A percentile compares a stretch with the other conserved stretches of the same genome.
phyloP scores from a whole-genome alignment of 2,329 filamentous ascomycete species.

The Trichoderma atroviride region DNA sequence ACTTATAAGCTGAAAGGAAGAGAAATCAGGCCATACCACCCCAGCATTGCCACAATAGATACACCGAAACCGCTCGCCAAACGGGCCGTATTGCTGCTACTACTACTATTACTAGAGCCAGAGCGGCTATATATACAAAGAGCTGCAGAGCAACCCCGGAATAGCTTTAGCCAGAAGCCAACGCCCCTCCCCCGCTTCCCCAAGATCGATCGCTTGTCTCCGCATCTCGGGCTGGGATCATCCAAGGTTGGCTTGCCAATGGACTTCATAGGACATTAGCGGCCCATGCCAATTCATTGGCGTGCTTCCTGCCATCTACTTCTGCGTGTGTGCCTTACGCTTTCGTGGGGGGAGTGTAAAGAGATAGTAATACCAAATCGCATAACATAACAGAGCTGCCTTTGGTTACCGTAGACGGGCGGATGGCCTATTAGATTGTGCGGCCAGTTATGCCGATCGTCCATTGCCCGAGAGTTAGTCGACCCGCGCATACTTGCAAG shows the following conservation, averaged over 20 bases:
- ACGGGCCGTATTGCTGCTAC: background rate
- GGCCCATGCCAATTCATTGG: background rate
- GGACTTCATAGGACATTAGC: background rate
- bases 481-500: background rate
- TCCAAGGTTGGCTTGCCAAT: background rate
- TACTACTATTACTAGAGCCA: background rate
- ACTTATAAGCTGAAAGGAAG: background rate
- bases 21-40: background rate
- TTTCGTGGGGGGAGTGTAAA: background rate
- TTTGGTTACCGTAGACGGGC: background rate
- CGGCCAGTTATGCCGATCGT: background rate
- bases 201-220: conserved; percentile 22
- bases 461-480: background rate
- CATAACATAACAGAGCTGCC: conserved; percentile 9
- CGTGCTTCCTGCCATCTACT: background rate
- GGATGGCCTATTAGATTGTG: background rate
- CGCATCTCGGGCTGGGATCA: conserved; percentile 15
- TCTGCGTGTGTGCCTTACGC: background rate
- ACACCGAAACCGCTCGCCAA: conserved; percentile 1
- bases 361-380: conserved; percentile 11
- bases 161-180: background rate
- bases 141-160: background rate
- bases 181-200: conserved; percentile 11
- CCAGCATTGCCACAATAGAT: background rate
- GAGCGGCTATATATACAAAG: background rate